phyloP scores from a whole-genome alignment of 179 eudicot genomes.

The Nepenthes alata region DNA sequence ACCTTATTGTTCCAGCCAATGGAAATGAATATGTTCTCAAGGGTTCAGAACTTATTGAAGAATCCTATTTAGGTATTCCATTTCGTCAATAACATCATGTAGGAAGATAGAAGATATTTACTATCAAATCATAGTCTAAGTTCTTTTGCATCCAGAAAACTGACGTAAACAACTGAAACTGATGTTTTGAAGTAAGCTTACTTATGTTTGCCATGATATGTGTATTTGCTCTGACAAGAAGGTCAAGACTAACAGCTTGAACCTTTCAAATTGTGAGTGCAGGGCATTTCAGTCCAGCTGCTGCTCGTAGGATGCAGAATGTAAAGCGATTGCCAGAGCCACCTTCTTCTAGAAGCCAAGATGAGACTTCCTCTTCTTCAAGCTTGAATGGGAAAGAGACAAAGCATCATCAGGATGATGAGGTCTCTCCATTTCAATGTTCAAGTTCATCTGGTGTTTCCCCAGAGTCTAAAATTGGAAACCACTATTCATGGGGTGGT shows the following conservation, averaged over 20 bases:
- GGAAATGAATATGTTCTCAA: constrained; percentile 88
- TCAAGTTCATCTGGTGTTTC: constrained; percentile 54
- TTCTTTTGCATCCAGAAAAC: too few relatives aligned
- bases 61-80: constrained; percentile 41
- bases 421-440: constrained; percentile 53
- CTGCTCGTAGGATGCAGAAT: constrained; percentile 36
- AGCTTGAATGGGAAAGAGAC: constrained; percentile 54
- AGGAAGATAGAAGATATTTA: too few relatives aligned
- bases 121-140: too few relatives aligned
- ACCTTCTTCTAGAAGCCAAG: constrained; percentile 59
- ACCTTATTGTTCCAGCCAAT: constrained; percentile 67
- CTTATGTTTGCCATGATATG: too few relatives aligned
- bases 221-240: background rate
- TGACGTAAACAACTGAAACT: too few relatives aligned
- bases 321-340: constrained; percentile 65
- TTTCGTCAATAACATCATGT: too few relatives aligned
- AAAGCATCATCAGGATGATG: constrained; percentile 55
- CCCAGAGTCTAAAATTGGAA: constrained; percentile 54
- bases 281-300: constrained; percentile 63
- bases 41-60: constrained; percentile 82
- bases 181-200: too few relatives aligned
- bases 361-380: constrained; percentile 67
- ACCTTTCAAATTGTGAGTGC: constrained; percentile 7
- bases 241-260: background rate
- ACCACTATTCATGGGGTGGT: constrained; percentile 48